Conservation (phyloP, 129 eudicot species). For the Tagetes patula region DNA sequence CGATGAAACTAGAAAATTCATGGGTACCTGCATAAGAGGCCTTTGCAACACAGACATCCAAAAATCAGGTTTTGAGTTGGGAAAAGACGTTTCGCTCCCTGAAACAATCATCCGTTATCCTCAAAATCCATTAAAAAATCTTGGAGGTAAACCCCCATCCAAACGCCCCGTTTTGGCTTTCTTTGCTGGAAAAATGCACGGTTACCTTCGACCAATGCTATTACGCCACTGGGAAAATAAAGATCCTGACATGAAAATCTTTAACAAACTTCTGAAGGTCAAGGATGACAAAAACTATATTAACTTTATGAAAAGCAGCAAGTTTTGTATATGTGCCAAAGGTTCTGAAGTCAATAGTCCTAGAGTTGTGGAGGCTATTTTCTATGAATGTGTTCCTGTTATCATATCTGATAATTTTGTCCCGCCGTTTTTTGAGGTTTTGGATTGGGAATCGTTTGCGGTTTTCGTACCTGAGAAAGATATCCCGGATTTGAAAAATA, state of each 20-base stretch:
- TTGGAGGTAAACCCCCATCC: slow-evolving; percentile 57
- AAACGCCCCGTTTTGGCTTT: slow-evolving; percentile 48
- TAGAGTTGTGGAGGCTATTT: slow-evolving; percentile 49
- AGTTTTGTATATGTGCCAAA: slow-evolving; percentile 50
- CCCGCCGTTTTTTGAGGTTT: slow-evolving; percentile 50
- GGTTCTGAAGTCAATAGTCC: slow-evolving; percentile 55
- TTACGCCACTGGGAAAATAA: slow-evolving; percentile 52
- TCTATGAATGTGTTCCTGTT: slow-evolving; percentile 26
- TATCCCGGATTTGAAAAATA: slow-evolving; percentile 44
- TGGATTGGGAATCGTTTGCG: slow-evolving; percentile 56
- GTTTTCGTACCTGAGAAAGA: slow-evolving; percentile 51
- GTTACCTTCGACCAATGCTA: slow-evolving; percentile 50
- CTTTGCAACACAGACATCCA: slow-evolving; percentile 52
- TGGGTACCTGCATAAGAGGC: slow-evolving; percentile 53
- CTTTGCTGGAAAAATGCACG: slow-evolving; percentile 63
- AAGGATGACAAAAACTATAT: slow-evolving; percentile 36
- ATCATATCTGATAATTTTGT: slow-evolving; percentile 49
- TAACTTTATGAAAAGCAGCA: slow-evolving; percentile 49
- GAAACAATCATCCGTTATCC: slow-evolving; percentile 40
- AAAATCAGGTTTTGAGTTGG: slow-evolving; percentile 44
- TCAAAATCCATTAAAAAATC: slow-evolving; percentile 37
- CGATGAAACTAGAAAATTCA: slow-evolving; percentile 39
- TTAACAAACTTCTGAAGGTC: slow-evolving; percentile 30
- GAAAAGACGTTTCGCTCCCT: slow-evolving; percentile 63
- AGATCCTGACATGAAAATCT: slow-evolving; percentile 56